These are phyloP conservation scores for Kitagawia praeruptora DNA, from an alignment of 129 eudicot genomes.

Conservation along the genomic window DNA sequence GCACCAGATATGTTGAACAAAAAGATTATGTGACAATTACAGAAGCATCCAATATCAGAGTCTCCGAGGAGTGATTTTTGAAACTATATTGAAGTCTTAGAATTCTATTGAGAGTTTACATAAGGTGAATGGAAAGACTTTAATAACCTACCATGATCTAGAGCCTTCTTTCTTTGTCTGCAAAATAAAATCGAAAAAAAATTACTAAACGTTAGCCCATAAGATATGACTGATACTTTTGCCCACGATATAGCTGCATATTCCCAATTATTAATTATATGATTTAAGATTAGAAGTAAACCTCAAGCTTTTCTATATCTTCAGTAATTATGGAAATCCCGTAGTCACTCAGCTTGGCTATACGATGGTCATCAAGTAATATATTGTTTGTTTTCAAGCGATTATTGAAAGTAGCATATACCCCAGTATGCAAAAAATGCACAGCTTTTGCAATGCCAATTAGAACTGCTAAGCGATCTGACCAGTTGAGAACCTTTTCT, in stretches of 20 bases:
- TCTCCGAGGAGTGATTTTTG: background rate
- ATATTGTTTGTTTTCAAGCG: conserved; percentile 64
- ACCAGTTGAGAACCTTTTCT: conserved; percentile 58
- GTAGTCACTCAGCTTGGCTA: conserved; percentile 82
- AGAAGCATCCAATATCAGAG: background rate
- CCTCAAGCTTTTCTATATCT: conserved; percentile 60
- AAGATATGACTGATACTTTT: background rate
- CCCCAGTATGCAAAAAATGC: conserved; percentile 83
- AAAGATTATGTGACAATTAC: background rate
- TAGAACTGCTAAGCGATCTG: conserved; percentile 67
- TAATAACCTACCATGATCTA: conserved; percentile 66
- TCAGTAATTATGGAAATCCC: conserved; percentile 79
- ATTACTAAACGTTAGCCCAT: conserved; percentile 16
- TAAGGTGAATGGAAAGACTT: conserved; percentile 2
- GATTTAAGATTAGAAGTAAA: conserved; percentile 12
- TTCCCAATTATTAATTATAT: background rate
- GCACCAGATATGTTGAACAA: background rate
- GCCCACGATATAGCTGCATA: conserved; percentile 7
- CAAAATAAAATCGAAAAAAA: conserved; percentile 11
- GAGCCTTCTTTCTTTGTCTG: conserved; percentile 59
- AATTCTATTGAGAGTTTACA: background rate
- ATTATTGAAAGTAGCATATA: conserved; percentile 57
- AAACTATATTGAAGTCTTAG: background rate
- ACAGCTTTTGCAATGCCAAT: conserved; percentile 85
- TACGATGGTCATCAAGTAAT: conserved; percentile 76